Percentiles rank a stretch among this genome's conserved stretches.
These are phyloP conservation scores for Thraustotheca clavata DNA, from an alignment of 352 stramenopile species.

Conservation along the genomic window DNA sequence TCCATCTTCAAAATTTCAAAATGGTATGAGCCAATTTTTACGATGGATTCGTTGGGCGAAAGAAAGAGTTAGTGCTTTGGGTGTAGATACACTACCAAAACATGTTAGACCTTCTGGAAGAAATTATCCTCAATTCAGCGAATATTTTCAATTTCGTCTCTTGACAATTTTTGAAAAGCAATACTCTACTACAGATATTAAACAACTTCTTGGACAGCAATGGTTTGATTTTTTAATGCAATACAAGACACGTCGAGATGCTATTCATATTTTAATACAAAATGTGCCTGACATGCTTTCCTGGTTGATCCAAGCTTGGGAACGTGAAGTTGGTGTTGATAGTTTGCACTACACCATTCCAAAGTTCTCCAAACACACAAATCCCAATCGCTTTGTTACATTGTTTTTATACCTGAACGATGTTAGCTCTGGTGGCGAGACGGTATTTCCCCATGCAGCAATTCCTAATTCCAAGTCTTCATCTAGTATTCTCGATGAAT, in stretches of 20 bases:
- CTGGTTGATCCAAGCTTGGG: constrained; percentile 43
- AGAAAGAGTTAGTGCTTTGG: constrained; percentile 57
- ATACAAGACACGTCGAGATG: constrained; percentile 35
- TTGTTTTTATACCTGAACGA: constrained; percentile 97
- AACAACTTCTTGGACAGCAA: constrained; percentile 42
- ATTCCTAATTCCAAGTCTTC: constrained; percentile 46
- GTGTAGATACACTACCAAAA: constrained; percentile 35
- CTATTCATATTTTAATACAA: constrained; percentile 60
- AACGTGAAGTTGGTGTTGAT: constrained; percentile 55
- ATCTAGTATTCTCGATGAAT: constrained; percentile 64
- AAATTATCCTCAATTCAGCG: constrained; percentile 60
- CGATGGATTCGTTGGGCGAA: constrained; percentile 75
- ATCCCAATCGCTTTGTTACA: constrained; percentile 93
- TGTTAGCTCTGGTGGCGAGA: constrained; percentile 89
- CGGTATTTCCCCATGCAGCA: constrained; percentile 89
- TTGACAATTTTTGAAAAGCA: constrained; percentile 60
- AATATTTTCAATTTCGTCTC: constrained; percentile 55
- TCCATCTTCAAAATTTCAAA: constrained; percentile 46
- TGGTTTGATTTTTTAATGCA: constrained; percentile 65
- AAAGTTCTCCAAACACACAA: constrained; percentile 54
- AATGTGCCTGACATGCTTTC: constrained; percentile 48
- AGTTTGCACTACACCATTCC: constrained; percentile 47
- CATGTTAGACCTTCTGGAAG: constrained; percentile 36
- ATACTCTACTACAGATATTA: constrained; percentile 42
- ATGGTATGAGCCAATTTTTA: constrained; percentile 48